These are phyloP conservation scores for Lecanicillium sp. DNA, from an alignment of 2,329 filamentous ascomycete species.

Conservation along the genomic window DNA sequence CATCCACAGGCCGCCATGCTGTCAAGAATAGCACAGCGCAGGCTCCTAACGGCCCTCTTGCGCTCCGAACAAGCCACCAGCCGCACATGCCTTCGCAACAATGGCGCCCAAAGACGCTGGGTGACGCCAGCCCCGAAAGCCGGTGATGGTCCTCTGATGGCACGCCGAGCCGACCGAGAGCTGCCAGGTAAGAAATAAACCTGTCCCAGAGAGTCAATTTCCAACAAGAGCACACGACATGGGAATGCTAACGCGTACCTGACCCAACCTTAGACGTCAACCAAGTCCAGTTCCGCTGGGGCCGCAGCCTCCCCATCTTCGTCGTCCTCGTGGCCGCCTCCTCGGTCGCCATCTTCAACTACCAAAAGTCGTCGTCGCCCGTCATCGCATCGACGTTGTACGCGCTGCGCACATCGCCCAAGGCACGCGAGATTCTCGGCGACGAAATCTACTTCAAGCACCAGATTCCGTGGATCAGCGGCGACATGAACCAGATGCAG, in stretches of 20 bases:
- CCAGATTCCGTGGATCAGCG: constrained; percentile 75
- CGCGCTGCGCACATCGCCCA: constrained; percentile 71
- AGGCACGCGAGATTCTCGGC: constrained; percentile 70
- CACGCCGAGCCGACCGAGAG: constrained; percentile 56
- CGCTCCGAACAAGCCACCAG: background rate
- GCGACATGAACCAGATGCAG: constrained; percentile 88
- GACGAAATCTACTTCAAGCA: constrained; percentile 78
- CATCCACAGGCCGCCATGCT: constrained; percentile 6
- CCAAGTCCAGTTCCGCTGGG: constrained; percentile 49
- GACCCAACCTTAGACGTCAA: constrained; percentile 27
- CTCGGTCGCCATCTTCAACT: constrained; percentile 93
- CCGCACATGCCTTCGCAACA: constrained; percentile 7
- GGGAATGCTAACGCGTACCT: constrained; percentile 5
- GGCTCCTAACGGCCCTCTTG: background rate
- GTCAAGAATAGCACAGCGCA: constrained; percentile 1
- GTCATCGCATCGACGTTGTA: constrained; percentile 86
- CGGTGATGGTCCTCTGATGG: constrained; percentile 56
- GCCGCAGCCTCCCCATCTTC: constrained; percentile 74
- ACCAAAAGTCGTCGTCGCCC: constrained; percentile 87
- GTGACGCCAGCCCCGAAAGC: constrained; percentile 47
- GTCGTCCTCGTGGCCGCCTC: constrained; percentile 59
- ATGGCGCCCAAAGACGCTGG: constrained; percentile 32
- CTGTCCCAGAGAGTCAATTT: background rate
- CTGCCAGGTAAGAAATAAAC: constrained; percentile 46
- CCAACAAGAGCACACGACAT: background rate